These are phyloP conservation scores for Coniferiporia sulphurascens DNA, from an alignment of 1,284 basidiomycete species.

Conservation along the genomic window DNA sequence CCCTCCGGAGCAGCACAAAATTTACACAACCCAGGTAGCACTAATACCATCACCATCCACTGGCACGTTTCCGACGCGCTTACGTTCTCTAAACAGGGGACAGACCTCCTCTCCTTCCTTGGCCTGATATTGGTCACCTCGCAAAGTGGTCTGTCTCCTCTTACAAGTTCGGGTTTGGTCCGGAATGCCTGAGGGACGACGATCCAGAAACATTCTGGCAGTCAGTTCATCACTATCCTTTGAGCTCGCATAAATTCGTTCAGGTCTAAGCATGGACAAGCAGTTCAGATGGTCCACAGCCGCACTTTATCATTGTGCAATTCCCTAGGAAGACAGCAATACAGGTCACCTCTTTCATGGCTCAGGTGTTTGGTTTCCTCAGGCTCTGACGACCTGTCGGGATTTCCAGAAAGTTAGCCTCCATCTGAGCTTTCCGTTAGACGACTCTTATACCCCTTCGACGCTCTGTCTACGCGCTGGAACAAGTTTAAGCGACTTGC, in stretches of 20 bases:
- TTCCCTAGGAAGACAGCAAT: conserved; percentile 90
- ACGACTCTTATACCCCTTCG: conserved; percentile 97
- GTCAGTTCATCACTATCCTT: conserved; percentile 45
- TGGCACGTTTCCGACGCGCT: background rate
- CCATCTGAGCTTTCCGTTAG: conserved; percentile 79
- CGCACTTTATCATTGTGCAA: conserved; percentile 92
- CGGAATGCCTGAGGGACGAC: conserved; percentile 85
- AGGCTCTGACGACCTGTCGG: background rate
- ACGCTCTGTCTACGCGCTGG: conserved; percentile 89
- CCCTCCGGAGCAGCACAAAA: background rate
- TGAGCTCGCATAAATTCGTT: background rate
- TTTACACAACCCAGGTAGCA: background rate
- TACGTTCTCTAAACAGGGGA: background rate
- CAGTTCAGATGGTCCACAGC: conserved; percentile 96
- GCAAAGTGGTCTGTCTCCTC: conserved; percentile 97
- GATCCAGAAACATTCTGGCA: conserved; percentile 98
- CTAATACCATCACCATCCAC: background rate
- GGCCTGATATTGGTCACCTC: conserved; percentile 78
- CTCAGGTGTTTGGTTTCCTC: conserved; percentile 1
- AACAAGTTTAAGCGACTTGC: conserved; percentile 87
- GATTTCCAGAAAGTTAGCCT: conserved; percentile 80
- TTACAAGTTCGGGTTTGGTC: conserved; percentile 94
- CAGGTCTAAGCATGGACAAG: background rate
- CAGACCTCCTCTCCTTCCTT: conserved; percentile 24
- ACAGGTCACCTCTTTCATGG: conserved; percentile 52